These are phyloP conservation scores for Asterophora parasitica DNA, from an alignment of 768 basidiomycete species.

Conservation along the genomic window DNA sequence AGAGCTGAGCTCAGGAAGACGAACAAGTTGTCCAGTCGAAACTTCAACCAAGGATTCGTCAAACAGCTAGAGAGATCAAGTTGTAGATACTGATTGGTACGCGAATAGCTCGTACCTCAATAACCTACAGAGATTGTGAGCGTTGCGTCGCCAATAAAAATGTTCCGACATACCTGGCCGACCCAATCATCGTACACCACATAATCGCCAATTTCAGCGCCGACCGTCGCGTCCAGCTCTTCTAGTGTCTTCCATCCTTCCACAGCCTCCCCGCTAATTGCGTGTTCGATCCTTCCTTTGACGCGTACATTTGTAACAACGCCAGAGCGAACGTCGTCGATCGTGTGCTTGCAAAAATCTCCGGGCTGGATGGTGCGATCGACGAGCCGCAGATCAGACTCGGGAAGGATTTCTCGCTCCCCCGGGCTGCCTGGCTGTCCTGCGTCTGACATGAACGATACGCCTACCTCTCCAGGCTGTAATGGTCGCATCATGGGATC, in stretches of 20 bases:
- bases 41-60: constrained; percentile 77
- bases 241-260: constrained; percentile 58
- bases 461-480: constrained; percentile 74
- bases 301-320: constrained; percentile 64
- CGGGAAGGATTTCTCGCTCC: constrained; percentile 66
- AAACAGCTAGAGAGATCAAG: constrained; percentile 51
- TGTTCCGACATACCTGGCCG: constrained; percentile 65
- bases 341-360: constrained; percentile 75
- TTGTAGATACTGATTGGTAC: constrained; percentile 8
- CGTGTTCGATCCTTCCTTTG: constrained; percentile 68
- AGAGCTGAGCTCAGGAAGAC: constrained; percentile 74
- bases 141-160: background rate
- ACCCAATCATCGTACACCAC: constrained; percentile 84
- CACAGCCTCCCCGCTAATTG: constrained; percentile 56
- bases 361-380: constrained; percentile 77
- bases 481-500: constrained; percentile 79
- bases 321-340: constrained; percentile 72
- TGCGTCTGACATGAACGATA: constrained; percentile 53
- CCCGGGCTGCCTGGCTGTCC: constrained; percentile 14
- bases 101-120: constrained; percentile 55
- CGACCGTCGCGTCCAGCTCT: constrained; percentile 52
- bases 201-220: constrained; percentile 76
- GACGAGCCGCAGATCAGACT: constrained; percentile 62
- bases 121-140: constrained; percentile 40
- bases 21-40: constrained; percentile 58